phyloP scores from a whole-genome alignment of 768 basidiomycete genomes.

The Naematelia encephala region DNA sequence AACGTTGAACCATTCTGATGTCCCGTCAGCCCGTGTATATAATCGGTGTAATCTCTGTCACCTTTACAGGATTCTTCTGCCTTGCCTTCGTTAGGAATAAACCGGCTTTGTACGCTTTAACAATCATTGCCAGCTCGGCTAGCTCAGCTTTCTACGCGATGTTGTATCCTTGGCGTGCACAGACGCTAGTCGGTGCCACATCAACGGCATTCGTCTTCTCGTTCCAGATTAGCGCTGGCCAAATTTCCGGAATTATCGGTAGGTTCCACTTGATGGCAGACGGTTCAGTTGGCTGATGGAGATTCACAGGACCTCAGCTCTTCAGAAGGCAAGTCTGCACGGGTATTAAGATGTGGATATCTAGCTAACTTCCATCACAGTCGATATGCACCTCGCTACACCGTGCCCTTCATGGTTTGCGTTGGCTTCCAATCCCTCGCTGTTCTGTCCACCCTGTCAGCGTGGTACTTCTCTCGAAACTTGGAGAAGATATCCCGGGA shows the following conservation, averaged over 20 bases:
- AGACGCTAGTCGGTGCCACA: conserved; percentile 20
- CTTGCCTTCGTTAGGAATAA: too few relatives aligned
- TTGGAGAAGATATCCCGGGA: conserved; percentile 21
- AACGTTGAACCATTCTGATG: too few relatives aligned
- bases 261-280: too few relatives aligned
- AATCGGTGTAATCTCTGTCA: conserved; percentile 11
- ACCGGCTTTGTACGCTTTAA: too few relatives aligned
- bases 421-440: conserved; percentile 15
- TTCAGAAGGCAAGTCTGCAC: too few relatives aligned
- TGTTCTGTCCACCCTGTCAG: neutral
- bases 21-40: too few relatives aligned
- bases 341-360: too few relatives aligned
- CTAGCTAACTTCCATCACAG: too few relatives aligned
- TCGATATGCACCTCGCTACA: conserved; percentile 35
- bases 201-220: conserved; percentile 29
- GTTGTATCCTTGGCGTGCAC: conserved; percentile 22
- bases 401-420: conserved; percentile 23
- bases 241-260: conserved; percentile 32
- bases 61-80: conserved; percentile 16
- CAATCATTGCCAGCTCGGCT: too few relatives aligned
- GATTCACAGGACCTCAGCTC: too few relatives aligned
- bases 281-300: too few relatives aligned
- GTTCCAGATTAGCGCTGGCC: conserved; percentile 31
- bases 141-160: too few relatives aligned
- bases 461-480: conserved; percentile 20